Evolutionary conservation across 2,329 filamentous ascomycete species (phyloP), one percentile per base, ranked within the genome.

Genomic region (Arachnomyces sp.): DNA sequence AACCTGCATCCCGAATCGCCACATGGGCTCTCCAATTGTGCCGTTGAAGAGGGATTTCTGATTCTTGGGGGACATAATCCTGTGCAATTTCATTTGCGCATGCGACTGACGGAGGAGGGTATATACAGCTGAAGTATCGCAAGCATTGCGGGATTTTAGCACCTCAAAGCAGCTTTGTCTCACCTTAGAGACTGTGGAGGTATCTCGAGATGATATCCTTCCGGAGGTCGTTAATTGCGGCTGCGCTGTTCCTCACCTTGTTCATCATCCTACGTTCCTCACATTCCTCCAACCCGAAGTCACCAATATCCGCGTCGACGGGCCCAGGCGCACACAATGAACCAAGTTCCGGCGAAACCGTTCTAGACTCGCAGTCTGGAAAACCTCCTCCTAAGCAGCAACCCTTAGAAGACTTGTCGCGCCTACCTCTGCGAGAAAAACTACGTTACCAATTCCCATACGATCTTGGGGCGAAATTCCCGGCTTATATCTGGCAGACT

Each of bases 401-500:
- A 53, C 67, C 76, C 38, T 66, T 87, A 50, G 72, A 79, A 39
- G 82, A 90, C 60, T 73, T 85, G 57, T 78, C 79, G 43, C 76
- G 73, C 57, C 79, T 84, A 66, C 79, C 83, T 12, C 73, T 89
- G 39, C 72, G 83, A 76, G 68, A 94, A 48, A 76, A 92, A 66
- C 77, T 98, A 42, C 82, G 81, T 38, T 95, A 94, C 68, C 84
- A 93, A 53, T 96, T 92, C 64, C 87, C 89, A 14, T 98, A 96
- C 71, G 84, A 94, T 56, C 73, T 90, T 47, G 79, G 88, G 56
- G 65, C 73, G 52, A 94, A 90, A 62, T 96, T 96, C 62, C 92
- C 92, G 2, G 89, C 88, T 42, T 96, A 94, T 70, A 93, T 98
- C 58, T 98, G 92, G 92, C 92, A 98, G 72, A 98, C 92, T 11